Percentiles rank a stretch among this genome's conserved stretches.
phyloP scores from a whole-genome alignment of 805 yeast genomes.

The Torulaspora indica region DNA sequence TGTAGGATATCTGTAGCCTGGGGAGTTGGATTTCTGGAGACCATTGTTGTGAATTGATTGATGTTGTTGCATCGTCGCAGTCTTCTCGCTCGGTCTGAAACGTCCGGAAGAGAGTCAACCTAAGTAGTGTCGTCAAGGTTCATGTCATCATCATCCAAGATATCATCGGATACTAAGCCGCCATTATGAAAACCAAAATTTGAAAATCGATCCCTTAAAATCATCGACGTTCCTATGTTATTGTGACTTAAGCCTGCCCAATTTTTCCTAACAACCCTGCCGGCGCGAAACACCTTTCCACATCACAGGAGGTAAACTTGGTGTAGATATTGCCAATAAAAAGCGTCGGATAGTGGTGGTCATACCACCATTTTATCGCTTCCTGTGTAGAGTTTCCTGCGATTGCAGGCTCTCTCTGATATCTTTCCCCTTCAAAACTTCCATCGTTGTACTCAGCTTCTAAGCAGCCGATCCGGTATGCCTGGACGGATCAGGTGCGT shows the following conservation, averaged over 20 bases:
- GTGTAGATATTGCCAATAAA: slow-evolving; percentile 12
- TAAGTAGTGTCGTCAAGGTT: too few species aligned
- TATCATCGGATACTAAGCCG: not conserved
- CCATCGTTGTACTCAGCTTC: not conserved
- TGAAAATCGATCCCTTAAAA: slow-evolving; percentile 5
- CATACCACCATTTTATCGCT: not conserved
- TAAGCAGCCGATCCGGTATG: not conserved
- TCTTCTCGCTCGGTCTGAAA: not conserved
- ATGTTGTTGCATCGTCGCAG: too few species aligned
- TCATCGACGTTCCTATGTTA: slow-evolving; percentile 1
- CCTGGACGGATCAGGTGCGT: not conserved
- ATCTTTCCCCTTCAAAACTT: not conserved
- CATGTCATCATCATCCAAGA: not conserved
- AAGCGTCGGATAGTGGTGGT: not conserved
- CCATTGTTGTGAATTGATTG: too few species aligned
- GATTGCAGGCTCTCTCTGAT: not conserved
- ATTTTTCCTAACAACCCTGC: not conserved
- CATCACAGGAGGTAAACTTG: slow-evolving; percentile 8
- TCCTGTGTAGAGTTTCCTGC: not conserved
- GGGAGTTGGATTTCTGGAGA: too few species aligned
- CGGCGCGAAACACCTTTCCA: slow-evolving; percentile 7
- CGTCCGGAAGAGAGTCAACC: not conserved
- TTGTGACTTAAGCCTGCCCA: not conserved
- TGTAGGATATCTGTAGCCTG: too few species aligned
- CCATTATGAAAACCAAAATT: slow-evolving; percentile 6